Evolutionary conservation across 1,284 basidiomycete species (phyloP).

Genomic region (Melampsora americana): DNA sequence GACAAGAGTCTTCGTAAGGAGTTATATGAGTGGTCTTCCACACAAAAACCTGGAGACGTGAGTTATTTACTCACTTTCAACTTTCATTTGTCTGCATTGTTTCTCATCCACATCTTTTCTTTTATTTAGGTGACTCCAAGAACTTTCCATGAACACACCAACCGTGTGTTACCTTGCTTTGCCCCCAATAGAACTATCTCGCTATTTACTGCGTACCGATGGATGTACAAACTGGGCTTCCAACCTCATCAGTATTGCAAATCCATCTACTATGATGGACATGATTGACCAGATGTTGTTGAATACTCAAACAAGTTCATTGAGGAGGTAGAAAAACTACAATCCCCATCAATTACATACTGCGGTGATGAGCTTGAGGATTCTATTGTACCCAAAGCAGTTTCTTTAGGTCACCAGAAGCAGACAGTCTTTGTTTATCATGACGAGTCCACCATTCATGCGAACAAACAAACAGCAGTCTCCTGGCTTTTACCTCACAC

Average conservation of each 20-base stretch:
- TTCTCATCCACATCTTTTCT: not conserved
- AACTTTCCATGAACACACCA: not conserved
- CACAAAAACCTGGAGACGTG: conserved; percentile 20
- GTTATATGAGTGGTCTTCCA: conserved; percentile 12
- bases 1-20: not conserved
- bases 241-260: conserved; percentile 6
- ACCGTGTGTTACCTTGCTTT: conserved; percentile 4
- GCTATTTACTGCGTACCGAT: conserved; percentile 1
- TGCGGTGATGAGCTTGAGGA: not conserved
- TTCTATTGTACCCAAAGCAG: not conserved
- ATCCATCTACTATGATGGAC: conserved; percentile 27
- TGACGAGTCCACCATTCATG: conserved; percentile 18
- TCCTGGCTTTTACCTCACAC: conserved; percentile 9
- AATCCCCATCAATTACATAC: conserved; percentile 3
- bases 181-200: not conserved
- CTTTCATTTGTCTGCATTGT: not conserved
- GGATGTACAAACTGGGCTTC: conserved; percentile 19
- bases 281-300: conserved; percentile 16
- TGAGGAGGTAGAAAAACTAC: not conserved
- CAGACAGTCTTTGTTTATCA: conserved; percentile 19
- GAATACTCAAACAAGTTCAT: conserved; percentile 4
- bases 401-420: not conserved
- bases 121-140: conserved; percentile 15
- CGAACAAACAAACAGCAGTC: conserved; percentile 2
- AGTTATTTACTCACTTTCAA: not conserved